Evolutionary conservation across 164 flowering plant species (phyloP), one percentile per base, ranked within the genome.

Genomic region (Macadamia tetraphylla): DNA sequence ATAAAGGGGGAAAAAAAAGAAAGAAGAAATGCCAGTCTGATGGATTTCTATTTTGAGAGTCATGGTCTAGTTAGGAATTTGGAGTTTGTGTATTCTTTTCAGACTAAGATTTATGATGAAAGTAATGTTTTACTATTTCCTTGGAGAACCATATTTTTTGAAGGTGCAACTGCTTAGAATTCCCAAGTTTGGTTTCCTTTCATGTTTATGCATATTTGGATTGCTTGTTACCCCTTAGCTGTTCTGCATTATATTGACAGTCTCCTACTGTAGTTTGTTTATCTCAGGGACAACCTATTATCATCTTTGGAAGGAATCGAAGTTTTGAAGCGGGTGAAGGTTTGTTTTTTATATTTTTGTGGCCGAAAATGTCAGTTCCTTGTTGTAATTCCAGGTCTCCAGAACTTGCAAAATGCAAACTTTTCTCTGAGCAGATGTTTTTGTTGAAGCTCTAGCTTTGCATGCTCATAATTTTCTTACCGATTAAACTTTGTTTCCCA

Each of bases 261-360:
- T 74, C 32, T 63, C 77, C 31, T 72, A 60, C 75, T 73, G 79
- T 91, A 95, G 99, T 95, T 95, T 82, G 96, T 95, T 75, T 95
- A 95, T 82, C 98, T 95, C 76, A 89, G 99, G 80, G 99, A 95
- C 83, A 95, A 95, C 77, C 90, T 92, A 59, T 77, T 95, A 75
- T 83, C 97, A 13, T 79, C 96, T 42, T 63, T 95, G 85, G 96
- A 88, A 75, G 99, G 99, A 43, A 81, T 95, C 74, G 98, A 95
- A 81, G 83, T 89, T 72, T 77, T 95, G 81, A 89, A 73, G 65
- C 82, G 89, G 23, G 98, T 95, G 76, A 95, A 95, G 98, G 99
- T 95, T 67, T 79, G 88, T 78, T 70, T 63, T 44, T 14, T n/a
- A 10, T 32, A 62, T 70, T 59, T 58, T 46, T 11, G 13, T 46